phyloP scores from a whole-genome alignment of 2,329 filamentous ascomycete genomes.

The Aspergillus sojae region DNA sequence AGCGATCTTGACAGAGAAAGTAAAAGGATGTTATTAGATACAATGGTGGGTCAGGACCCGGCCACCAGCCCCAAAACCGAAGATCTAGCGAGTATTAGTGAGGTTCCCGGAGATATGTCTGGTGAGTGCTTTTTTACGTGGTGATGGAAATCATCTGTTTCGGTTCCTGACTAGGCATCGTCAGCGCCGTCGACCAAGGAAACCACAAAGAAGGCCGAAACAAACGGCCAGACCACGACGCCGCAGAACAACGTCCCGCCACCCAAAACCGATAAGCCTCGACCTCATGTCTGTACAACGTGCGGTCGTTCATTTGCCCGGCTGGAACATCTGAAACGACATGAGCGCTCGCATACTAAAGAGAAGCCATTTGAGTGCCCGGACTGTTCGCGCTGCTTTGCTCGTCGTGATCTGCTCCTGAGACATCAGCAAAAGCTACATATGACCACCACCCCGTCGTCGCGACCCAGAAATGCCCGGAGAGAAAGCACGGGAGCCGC shows the following conservation, averaged over 20 bases:
- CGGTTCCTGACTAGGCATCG: constrained; percentile 9
- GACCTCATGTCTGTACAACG: constrained; percentile 89
- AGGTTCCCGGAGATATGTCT: constrained; percentile 40
- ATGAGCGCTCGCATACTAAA: constrained; percentile 97
- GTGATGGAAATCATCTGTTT: constrained; percentile 2
- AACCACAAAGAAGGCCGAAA: constrained; percentile 32
- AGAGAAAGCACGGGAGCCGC: constrained; percentile 83
- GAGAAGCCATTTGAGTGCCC: constrained; percentile 98
- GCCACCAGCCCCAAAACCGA: constrained; percentile 38
- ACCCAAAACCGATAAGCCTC: constrained; percentile 95
- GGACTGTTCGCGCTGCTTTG: constrained; percentile 92
- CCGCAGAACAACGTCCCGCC: constrained; percentile 57
- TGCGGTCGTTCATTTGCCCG: constrained; percentile 92
- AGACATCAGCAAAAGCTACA: constrained; percentile 98
- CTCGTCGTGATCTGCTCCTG: constrained; percentile 84
- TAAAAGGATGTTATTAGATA: constrained; percentile 39
- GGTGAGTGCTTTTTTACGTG: constrained; percentile 36
- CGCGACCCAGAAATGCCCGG: constrained; percentile 77
- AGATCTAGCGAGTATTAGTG: constrained; percentile 46
- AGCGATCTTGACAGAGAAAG: constrained; percentile 1
- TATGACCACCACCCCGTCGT: constrained; percentile 84
- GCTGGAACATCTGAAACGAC: constrained; percentile 93
- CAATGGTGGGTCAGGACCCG: constrained; percentile 42
- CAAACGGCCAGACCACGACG: constrained; percentile 29
- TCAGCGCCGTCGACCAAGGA: constrained; percentile 29